Evolutionary conservation across 352 stramenopile genomes (phyloP).

Genomic region (Hyaloperonospora brassicae): DNA sequence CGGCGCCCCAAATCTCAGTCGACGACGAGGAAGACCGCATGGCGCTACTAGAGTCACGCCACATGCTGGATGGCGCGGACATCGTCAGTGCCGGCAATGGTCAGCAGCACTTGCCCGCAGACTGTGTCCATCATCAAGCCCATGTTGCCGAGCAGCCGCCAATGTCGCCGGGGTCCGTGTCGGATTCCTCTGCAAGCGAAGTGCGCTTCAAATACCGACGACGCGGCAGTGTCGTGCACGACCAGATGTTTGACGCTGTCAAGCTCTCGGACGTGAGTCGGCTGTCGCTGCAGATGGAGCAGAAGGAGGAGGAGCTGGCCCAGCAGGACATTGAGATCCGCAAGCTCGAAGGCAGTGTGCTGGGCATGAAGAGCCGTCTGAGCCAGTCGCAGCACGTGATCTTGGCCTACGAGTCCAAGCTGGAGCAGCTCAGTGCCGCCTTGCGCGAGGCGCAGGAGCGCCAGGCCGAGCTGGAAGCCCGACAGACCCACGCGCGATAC

Average conservation of each 20-base stretch:
- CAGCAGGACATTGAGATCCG: constrained; percentile 56
- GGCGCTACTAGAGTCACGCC: constrained; percentile 37
- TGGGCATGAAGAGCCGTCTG: constrained; percentile 59
- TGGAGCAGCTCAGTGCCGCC: constrained; percentile 59
- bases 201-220: constrained; percentile 67
- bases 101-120: constrained; percentile 8
- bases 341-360: constrained; percentile 57
- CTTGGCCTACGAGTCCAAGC: constrained; percentile 61
- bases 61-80: constrained; percentile 29
- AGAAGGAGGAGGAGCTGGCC: constrained; percentile 62
- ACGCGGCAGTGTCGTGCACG: constrained; percentile 57
- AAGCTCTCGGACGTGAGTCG: constrained; percentile 67
- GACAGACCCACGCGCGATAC: constrained; percentile 14
- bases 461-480: constrained; percentile 23
- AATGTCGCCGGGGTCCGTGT: constrained; percentile 33
- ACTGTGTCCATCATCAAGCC: constrained; percentile 4
- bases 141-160: constrained; percentile 11
- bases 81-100: constrained; percentile 8
- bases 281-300: constrained; percentile 53
- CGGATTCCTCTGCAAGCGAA: constrained; percentile 40
- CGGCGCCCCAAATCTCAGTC: constrained; percentile 28
- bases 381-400: constrained; percentile 57
- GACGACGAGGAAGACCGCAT: constrained; percentile 49
- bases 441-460: constrained; percentile 43
- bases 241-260: constrained; percentile 78